Base-by-base conservation (phyloP, 192 early-diverging fungal species). In the Chytriomyces sp. region DNA sequence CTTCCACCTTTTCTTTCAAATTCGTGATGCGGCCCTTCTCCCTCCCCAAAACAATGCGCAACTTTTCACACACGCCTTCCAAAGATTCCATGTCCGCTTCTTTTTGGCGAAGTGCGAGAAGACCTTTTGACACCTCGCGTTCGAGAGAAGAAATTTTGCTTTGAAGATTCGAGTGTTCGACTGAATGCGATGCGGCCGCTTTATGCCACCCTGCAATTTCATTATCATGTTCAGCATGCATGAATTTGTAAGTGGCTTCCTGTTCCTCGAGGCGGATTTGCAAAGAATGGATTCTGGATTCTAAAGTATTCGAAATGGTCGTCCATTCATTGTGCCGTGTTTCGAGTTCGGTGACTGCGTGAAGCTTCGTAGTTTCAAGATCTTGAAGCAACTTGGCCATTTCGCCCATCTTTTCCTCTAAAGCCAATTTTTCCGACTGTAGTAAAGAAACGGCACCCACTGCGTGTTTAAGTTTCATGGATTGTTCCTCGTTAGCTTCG, bases 1-100 rank as follows among this genome's bases (percentile, higher is more conserved):
- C 82, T 44, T 82, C 78, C 7, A 77, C 26, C 62, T 77, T 75
- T 50, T 79, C 78, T 16, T 69, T 69, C 44, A 72, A 23, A n/a
- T 59, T 53, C 5, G 24, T 13, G 20, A 72, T 46, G 0, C 45
- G 6, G 13, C 69, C 67, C 69, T 48, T 72, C 24, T 71, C 57
- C 1, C 48, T n/a, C 28, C 62, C 69, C 7, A 47, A 8, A 28
- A 61, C 10, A 18, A 57, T 24, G 20, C 46, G 61, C 9, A 63
- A 28, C 63, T 50, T 45, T 24, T 66, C 73, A 26, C 62, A 75
- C n/a, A 48, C 20, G 13, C 65, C 62, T n/a, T 66, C 73, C 18
- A 75, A 45, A 13, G 62, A 46, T 18, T 45, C 13, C 0, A 75
- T 24, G 2, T 75, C 73, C 7, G 28, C 49, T 8, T 66, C 49